Evolutionary conservation across 1,284 basidiomycete genomes (phyloP).

Genomic region (Melampsora abietis-canadensis): DNA sequence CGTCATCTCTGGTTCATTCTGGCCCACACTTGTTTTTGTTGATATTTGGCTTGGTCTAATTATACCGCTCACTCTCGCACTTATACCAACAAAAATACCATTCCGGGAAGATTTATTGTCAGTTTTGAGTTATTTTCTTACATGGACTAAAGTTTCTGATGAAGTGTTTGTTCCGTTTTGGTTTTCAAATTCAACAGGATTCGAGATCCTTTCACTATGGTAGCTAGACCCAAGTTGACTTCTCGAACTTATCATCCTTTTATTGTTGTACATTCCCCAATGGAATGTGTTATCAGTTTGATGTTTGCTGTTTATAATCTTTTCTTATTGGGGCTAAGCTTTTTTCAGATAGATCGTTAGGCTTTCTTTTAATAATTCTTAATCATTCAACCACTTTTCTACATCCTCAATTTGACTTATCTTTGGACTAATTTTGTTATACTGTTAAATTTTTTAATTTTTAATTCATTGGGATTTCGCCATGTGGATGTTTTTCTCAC

Average conservation of each 20-base stretch:
- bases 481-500: too few species aligned
- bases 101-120: constrained; percentile 5
- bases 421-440: too few species aligned
- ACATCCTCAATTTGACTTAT: too few species aligned
- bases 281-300: not conserved
- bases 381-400: too few species aligned
- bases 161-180: not conserved
- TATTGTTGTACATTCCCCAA: not conserved
- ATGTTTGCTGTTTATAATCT: constrained; percentile 4
- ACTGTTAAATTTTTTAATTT: too few species aligned
- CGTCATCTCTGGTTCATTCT: not conserved
- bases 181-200: not conserved
- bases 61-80: not conserved
- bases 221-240: constrained; percentile 6
- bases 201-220: constrained; percentile 6
- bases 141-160: not conserved
- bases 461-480: too few species aligned
- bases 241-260: not conserved
- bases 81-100: not conserved
- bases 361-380: not conserved
- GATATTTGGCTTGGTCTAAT: constrained; percentile 3
- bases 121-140: not conserved
- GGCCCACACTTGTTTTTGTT: not conserved
- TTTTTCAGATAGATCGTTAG: not conserved
- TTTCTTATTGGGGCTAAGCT: not conserved